phyloP scores from a whole-genome alignment of 305 asterid species.

The Rubia occidens region DNA sequence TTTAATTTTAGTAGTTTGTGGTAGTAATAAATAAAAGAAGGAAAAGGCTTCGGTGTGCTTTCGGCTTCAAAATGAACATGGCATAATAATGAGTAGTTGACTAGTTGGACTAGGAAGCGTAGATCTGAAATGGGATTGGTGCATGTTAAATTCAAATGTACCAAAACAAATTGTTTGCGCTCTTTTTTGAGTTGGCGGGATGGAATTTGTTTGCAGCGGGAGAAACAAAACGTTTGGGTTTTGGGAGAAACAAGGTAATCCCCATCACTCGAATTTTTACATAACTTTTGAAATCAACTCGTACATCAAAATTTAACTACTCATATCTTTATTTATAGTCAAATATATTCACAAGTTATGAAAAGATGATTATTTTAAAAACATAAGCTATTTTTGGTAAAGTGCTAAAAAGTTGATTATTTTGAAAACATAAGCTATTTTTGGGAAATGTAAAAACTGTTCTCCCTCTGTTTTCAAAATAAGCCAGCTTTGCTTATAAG shows the following conservation, averaged over 20 bases:
- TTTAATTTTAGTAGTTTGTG: not conserved
- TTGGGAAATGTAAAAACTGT: too few species aligned
- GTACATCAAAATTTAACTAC: too few species aligned
- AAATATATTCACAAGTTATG: too few species aligned
- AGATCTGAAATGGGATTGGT: slow-evolving; percentile 13
- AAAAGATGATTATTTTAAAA: too few species aligned
- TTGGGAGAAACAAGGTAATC: not conserved
- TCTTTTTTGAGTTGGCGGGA: slow-evolving; percentile 8
- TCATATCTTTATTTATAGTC: too few species aligned
- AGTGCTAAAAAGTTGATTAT: too few species aligned
- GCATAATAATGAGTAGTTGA: not conserved
- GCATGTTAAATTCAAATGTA: not conserved
- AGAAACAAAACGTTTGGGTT: not conserved
- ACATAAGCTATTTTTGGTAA: too few species aligned
- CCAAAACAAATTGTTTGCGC: not conserved
- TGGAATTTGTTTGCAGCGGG: not conserved
- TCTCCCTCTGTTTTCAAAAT: too few species aligned
- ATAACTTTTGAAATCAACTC: too few species aligned
- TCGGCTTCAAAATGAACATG: slow-evolving; percentile 5
- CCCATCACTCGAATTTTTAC: too few species aligned
- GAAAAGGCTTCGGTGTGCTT: not conserved
- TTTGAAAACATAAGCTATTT: too few species aligned
- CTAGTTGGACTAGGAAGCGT: not conserved
- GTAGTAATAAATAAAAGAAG: not conserved
- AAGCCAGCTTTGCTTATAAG: too few species aligned